These are phyloP conservation scores for Rhodotorula sp. DNA, from an alignment of 1,284 basidiomycete species.

Conservation along the genomic window DNA sequence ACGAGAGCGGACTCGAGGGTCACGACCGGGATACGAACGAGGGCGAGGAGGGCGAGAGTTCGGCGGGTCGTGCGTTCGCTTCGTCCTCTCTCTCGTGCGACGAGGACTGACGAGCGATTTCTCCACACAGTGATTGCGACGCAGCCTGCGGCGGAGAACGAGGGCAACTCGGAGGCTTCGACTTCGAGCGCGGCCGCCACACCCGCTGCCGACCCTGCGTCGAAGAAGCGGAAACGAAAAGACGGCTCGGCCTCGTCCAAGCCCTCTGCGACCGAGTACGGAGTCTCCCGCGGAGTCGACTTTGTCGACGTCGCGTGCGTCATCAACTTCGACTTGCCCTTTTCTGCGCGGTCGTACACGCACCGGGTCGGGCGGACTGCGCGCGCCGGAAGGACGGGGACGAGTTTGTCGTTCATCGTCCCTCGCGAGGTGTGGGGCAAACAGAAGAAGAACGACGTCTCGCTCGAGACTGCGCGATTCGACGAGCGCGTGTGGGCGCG, in stretches of 20 bases:
- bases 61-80: conserved; percentile 36
- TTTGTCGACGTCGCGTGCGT: conserved; percentile 97
- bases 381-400: conserved; percentile 88
- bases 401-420: conserved; percentile 87
- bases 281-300: conserved; percentile 93
- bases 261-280: conserved; percentile 66
- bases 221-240: conserved; percentile 51
- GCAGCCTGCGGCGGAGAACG: conserved; percentile 31
- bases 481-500: conserved; percentile 77
- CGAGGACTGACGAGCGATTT: background rate
- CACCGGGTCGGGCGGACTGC: conserved; percentile 90
- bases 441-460: conserved; percentile 66
- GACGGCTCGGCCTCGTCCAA: conserved; percentile 19
- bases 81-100: background rate
- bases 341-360: conserved; percentile 83
- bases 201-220: conserved; percentile 44
- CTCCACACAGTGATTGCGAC: conserved; percentile 45
- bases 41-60: conserved; percentile 54
- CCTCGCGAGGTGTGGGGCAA: conserved; percentile 68
- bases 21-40: conserved; percentile 53
- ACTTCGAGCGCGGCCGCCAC: conserved; percentile 32
- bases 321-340: conserved; percentile 95
- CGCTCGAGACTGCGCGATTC: conserved; percentile 61
- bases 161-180: conserved; percentile 40
- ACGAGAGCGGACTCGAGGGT: conserved; percentile 66